These are phyloP conservation scores for Viola odorata DNA, from an alignment of 345 rosid species.

Conservation along the genomic window DNA sequence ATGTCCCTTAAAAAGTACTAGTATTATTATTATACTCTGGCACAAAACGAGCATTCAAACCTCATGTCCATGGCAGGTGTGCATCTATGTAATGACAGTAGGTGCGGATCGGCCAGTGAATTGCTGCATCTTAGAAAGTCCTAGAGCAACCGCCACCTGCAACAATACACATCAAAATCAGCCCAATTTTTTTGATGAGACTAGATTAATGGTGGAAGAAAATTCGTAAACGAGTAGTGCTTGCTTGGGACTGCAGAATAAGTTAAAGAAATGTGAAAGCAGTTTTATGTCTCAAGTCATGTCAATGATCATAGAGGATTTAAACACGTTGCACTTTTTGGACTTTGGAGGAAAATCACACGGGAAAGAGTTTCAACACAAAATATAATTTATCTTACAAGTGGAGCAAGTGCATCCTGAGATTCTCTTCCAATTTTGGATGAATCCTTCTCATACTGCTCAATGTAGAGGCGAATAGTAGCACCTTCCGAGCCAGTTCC, in stretches of 20 bases:
- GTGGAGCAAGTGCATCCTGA: conserved; percentile 82
- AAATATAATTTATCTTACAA: conserved; percentile 39
- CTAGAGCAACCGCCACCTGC: conserved; percentile 90
- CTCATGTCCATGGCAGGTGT: not conserved
- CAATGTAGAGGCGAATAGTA: conserved; percentile 92
- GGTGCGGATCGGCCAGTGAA: conserved; percentile 93
- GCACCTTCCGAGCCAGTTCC: conserved; percentile 99
- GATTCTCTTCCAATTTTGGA: conserved; percentile 86
- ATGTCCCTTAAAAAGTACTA: not conserved
- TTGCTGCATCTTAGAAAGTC: conserved; percentile 87
- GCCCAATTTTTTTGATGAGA: not conserved
- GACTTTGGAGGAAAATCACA: too few species aligned
- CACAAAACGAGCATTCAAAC: too few species aligned
- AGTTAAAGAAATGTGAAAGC: too few species aligned
- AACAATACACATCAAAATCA: conserved; percentile 17
- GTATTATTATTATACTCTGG: not conserved
- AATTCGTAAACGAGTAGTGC: not conserved
- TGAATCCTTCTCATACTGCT: conserved; percentile 93
- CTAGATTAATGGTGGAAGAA: not conserved
- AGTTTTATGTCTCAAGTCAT: too few species aligned
- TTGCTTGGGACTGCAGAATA: too few species aligned
- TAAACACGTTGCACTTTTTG: too few species aligned
- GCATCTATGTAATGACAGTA: conserved; percentile 74
- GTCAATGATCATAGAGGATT: too few species aligned
- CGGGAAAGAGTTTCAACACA: too few species aligned